Percentiles rank a stretch among this genome's conserved stretches.
phyloP scores from a whole-genome alignment of 2,329 filamentous ascomycete genomes.

The Juglanconis sp. region DNA sequence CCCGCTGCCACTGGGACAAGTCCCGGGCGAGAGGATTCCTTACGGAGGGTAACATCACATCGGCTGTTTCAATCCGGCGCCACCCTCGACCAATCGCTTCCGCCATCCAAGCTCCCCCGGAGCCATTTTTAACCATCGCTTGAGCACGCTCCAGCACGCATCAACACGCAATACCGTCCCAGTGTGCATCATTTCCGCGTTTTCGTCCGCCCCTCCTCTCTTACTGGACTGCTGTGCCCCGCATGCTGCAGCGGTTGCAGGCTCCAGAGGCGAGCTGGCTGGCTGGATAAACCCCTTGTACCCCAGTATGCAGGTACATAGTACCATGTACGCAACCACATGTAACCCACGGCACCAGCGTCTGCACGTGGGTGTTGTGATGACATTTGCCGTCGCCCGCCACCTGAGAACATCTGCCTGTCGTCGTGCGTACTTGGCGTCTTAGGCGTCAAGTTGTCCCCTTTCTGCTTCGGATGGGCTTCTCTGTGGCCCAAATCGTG shows the following conservation, averaged over 20 bases:
- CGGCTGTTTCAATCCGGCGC: conserved; percentile 3
- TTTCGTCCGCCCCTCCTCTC: not conserved
- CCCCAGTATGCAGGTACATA: no score
- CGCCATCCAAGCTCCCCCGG: not conserved
- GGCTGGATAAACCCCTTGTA: not conserved
- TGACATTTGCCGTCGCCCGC: not conserved
- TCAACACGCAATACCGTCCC: not conserved
- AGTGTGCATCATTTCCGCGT: no score
- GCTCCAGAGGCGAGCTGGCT: not conserved
- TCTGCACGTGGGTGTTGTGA: not conserved
- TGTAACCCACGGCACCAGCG: not conserved
- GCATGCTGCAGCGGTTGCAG: not conserved
- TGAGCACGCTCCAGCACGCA: not conserved
- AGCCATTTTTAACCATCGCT: not conserved
- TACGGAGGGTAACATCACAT: not conserved
- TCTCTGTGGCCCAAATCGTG: not conserved
- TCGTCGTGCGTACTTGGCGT: not conserved
- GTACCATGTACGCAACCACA: not conserved
- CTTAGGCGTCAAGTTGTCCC: not conserved
- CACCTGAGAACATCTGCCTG: not conserved
- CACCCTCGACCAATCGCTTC: conserved; percentile 6
- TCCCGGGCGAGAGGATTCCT: no score
- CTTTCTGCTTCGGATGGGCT: not conserved
- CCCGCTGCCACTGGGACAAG: not conserved
- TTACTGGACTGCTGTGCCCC: not conserved